Base-by-base conservation (phyloP, 2,329 filamentous ascomycete genomes). In the Aspergillus sp. region DNA sequence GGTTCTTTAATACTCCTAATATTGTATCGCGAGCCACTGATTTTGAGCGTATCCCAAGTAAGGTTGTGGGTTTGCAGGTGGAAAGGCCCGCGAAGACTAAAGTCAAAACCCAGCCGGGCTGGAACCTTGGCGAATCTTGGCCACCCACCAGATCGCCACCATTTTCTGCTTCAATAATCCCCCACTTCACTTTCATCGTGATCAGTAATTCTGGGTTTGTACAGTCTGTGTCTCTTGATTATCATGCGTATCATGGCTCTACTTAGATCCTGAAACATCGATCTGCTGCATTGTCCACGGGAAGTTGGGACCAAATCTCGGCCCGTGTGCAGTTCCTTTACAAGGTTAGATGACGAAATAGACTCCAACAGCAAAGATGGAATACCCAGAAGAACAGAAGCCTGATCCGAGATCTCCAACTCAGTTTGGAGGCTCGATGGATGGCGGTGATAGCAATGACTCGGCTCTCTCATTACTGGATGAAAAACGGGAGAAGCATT, bases 401-500 rank as follows among this genome's bases (percentile, higher is more conserved):
- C 57, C 58, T 59, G 67, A 67, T 48, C 21, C 65, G 32, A 65
- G 63, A 53, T 60, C 64, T 8, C 53, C 59, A 8, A 47, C 38
- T 10, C 39, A 19, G n/a, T 25, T 52, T 19, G 60, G 64, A 32
- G 56, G 63, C 19, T 12, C 56, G 9, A 48, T 56, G 21, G 25
- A 28, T 23, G 47, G 47, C 19, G 60, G 51, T 12, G 69, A 65
- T n/a, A 53, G 61, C 43, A 63, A 45, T 17, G 39, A 57, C 23
- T 66, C 59, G 2, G 66, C 57, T 6, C 57, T 61, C 17, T 70
- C 68, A 1, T 60, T 63, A 6, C 53, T 72, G 43, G 74, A 76
- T 52, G 65, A 68, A 41, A 64, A 71, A 58, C 67, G 63, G 10
- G 73, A 73, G 52, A 68, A 65, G 23, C 63, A 61, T 7, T 57